These are phyloP conservation scores for Termitomyces sp. DNA, from an alignment of 768 basidiomycete genomes.

Conservation along the genomic window DNA sequence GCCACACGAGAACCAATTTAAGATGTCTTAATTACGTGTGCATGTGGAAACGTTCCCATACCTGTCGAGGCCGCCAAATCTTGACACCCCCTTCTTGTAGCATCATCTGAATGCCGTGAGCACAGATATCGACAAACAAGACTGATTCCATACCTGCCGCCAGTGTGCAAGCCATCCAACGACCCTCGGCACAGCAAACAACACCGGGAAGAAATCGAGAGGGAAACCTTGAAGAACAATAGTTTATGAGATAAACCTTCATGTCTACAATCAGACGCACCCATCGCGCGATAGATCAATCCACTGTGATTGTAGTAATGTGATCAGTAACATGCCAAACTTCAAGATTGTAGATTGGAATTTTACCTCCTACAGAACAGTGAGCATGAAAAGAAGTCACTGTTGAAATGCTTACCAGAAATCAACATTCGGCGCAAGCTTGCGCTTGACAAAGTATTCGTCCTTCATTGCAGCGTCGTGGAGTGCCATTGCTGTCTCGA, in stretches of 20 bases:
- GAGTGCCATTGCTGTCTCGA: conserved; percentile 85
- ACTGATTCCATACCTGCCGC: conserved; percentile 53
- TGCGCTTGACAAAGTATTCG: conserved; percentile 80
- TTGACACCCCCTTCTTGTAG: conserved; percentile 83
- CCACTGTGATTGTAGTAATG: conserved; percentile 40
- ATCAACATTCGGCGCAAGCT: conserved; percentile 86
- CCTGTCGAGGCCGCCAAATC: conserved; percentile 88
- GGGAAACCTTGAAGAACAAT: conserved; percentile 65
- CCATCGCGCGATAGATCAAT: conserved; percentile 89
- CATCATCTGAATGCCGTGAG: conserved; percentile 63
- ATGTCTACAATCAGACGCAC: conserved; percentile 27
- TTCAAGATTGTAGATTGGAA: background rate
- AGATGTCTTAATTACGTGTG: background rate
- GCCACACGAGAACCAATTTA: background rate
- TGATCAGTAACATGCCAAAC: background rate
- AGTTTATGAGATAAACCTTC: background rate
- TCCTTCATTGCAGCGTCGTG: conserved; percentile 89
- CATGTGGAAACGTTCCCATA: conserved; percentile 21
- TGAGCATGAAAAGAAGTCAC: conserved; percentile 7
- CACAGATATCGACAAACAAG: background rate
- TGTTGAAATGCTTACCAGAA: conserved; percentile 56
- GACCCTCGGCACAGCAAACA: conserved; percentile 89
- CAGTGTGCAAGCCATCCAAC: conserved; percentile 94
- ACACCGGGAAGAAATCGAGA: conserved; percentile 88
- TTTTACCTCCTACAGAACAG: conserved; percentile 47